Conservation (phyloP, 805 yeast species). For the Wickerhamiella musiphila region DNA sequence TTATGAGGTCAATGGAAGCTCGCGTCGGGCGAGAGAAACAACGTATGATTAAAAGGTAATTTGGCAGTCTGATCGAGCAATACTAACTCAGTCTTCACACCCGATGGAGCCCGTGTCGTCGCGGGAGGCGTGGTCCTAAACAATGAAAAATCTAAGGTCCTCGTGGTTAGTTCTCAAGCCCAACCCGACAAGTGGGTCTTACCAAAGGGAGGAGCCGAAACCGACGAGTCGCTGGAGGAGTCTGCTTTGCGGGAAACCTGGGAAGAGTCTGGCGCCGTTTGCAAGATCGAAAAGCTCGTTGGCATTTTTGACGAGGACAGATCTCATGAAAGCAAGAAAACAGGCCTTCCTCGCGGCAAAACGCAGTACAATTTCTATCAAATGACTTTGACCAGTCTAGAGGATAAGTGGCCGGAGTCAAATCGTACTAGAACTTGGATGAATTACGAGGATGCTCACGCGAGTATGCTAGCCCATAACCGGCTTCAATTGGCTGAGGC, state of each 20-base stretch:
- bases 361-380: conserved; percentile 84
- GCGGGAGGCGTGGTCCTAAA: conserved; percentile 81
- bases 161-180: conserved; percentile 63
- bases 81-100: conserved; percentile 24
- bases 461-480: conserved; percentile 18
- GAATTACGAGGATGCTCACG: conserved; percentile 18
- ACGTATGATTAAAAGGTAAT: conserved; percentile 7
- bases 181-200: conserved; percentile 63
- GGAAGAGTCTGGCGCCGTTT: conserved; percentile 93
- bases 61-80: neutral
- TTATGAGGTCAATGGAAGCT: conserved; percentile 18
- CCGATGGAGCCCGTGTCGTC: conserved; percentile 63
- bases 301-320: conserved; percentile 52
- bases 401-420: conserved; percentile 61
- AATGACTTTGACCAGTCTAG: conserved; percentile 40
- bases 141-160: conserved; percentile 37
- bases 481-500: conserved; percentile 21
- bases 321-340: conserved; percentile 25
- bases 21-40: conserved; percentile 24
- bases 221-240: conserved; percentile 41
- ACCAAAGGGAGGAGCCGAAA: conserved; percentile 92
- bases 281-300: conserved; percentile 35
- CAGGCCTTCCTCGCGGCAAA: conserved; percentile 37
- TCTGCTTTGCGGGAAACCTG: conserved; percentile 81
- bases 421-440: conserved; percentile 61